phyloP scores from a whole-genome alignment of 305 asterid genomes.

The Caryopteris hybrid region DNA sequence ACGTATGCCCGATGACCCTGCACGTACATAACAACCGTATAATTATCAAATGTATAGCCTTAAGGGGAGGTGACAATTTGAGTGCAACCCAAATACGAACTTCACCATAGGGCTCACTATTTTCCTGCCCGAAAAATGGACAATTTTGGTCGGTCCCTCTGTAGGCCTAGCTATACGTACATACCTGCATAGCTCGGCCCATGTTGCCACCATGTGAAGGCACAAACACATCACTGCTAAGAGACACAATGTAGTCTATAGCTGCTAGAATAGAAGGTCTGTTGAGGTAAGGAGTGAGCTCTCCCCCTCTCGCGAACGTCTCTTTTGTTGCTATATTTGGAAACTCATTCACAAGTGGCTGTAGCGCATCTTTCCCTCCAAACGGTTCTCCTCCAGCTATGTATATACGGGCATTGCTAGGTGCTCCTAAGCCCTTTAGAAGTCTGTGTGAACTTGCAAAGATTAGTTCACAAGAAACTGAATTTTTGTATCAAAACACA shows the following conservation, averaged over 20 bases:
- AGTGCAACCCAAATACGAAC: too few relatives aligned
- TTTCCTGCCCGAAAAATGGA: too few relatives aligned
- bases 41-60: too few relatives aligned
- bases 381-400: slow-evolving; percentile 68
- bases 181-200: slow-evolving; percentile 74
- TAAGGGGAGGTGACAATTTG: too few relatives aligned
- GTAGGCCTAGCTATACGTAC: too few relatives aligned
- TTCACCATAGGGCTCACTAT: too few relatives aligned
- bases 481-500: too few relatives aligned
- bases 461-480: not conserved
- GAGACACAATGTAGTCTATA: slow-evolving; percentile 55
- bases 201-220: slow-evolving; percentile 70
- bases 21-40: too few relatives aligned
- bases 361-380: slow-evolving; percentile 46
- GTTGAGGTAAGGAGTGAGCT: slow-evolving; percentile 48
- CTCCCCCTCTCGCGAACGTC: slow-evolving; percentile 40
- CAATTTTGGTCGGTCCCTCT: too few relatives aligned
- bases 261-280: slow-evolving; percentile 53
- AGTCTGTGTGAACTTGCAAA: slow-evolving; percentile 29
- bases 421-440: slow-evolving; percentile 52
- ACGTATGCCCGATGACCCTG: slow-evolving; percentile 77
- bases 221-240: slow-evolving; percentile 55
- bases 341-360: slow-evolving; percentile 40
- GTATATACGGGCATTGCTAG: slow-evolving; percentile 34
- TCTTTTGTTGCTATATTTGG: slow-evolving; percentile 46